These are phyloP conservation scores for Incumbomyces delicatus DNA, from an alignment of 2,329 filamentous ascomycete genomes.

Conservation along the genomic window DNA sequence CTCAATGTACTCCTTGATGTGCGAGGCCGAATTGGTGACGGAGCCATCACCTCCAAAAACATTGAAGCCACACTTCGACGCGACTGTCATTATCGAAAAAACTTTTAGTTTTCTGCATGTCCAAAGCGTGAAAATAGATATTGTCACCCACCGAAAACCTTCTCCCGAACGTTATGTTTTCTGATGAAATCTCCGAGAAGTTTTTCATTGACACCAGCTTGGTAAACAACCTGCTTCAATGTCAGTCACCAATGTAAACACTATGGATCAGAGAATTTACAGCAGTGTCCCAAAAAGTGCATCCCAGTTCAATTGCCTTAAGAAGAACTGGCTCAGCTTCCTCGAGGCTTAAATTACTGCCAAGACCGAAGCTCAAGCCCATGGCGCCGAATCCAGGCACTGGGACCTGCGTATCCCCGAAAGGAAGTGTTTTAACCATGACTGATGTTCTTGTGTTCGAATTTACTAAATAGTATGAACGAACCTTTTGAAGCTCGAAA, in stretches of 20 bases:
- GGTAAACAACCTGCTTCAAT: conserved; percentile 33
- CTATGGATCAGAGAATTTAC: conserved; percentile 23
- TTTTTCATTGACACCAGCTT: conserved; percentile 41
- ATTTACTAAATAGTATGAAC: too few species aligned
- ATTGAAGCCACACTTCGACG: conserved; percentile 40
- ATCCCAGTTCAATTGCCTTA: conserved; percentile 40
- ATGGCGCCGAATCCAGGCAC: conserved; percentile 42
- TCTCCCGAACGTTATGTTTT: conserved; percentile 42
- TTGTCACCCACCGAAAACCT: conserved; percentile 41
- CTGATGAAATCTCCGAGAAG: conserved; percentile 42
- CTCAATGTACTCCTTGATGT: conserved; percentile 41
- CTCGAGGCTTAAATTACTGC: conserved; percentile 34
- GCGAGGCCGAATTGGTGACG: conserved; percentile 37
- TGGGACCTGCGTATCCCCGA: conserved; percentile 31
- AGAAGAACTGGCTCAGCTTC: conserved; percentile 41
- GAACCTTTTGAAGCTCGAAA: too few species aligned
- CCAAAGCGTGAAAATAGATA: too few species aligned
- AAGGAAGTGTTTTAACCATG: conserved; percentile 36
- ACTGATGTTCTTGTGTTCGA: too few species aligned
- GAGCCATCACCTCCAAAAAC: conserved; percentile 23
- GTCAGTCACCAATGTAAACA: neutral
- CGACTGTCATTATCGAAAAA: too few species aligned
- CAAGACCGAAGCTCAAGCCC: conserved; percentile 38
- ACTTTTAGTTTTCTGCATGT: neutral
- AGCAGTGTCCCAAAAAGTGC: conserved; percentile 40